phyloP scores from a whole-genome alignment of 2,329 filamentous ascomycete species.

The Zarea fungicola region DNA sequence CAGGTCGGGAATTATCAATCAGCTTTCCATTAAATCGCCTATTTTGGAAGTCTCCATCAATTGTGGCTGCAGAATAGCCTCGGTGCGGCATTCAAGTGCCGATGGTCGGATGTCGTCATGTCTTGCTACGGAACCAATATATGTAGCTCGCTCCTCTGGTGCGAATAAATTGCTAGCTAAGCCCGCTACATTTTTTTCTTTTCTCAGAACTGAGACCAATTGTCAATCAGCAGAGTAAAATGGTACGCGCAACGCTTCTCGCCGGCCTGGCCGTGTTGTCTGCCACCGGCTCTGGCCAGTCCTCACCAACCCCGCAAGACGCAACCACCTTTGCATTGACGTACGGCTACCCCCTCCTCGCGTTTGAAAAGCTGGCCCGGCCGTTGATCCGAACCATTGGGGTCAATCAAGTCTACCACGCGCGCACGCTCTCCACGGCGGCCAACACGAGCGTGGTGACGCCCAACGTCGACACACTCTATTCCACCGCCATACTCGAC shows the following conservation, averaged over 20 bases:
- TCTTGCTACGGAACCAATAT: neutral
- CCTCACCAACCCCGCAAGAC: neutral
- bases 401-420: neutral
- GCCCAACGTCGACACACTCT: conserved; percentile 3
- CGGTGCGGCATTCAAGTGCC: neutral
- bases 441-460: neutral
- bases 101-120: neutral
- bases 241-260: neutral
- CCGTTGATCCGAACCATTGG: neutral
- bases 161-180: neutral
- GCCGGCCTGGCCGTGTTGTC: neutral
- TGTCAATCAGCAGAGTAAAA: neutral
- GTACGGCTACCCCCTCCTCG: conserved; percentile 5
- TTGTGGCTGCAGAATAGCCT: neutral
- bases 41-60: neutral
- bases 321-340: neutral
- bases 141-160: neutral
- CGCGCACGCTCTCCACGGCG: neutral
- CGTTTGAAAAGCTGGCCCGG: neutral
- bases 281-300: neutral
- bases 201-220: no score
- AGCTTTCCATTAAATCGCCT: no score
- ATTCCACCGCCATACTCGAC: conserved; percentile 16
- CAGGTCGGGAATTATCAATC: no score
- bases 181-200: neutral